A percentile compares a stretch with the other conserved stretches of the same genome.
Conservation (phyloP, 805 yeast genomes). For the Kuraishia cidri region DNA sequence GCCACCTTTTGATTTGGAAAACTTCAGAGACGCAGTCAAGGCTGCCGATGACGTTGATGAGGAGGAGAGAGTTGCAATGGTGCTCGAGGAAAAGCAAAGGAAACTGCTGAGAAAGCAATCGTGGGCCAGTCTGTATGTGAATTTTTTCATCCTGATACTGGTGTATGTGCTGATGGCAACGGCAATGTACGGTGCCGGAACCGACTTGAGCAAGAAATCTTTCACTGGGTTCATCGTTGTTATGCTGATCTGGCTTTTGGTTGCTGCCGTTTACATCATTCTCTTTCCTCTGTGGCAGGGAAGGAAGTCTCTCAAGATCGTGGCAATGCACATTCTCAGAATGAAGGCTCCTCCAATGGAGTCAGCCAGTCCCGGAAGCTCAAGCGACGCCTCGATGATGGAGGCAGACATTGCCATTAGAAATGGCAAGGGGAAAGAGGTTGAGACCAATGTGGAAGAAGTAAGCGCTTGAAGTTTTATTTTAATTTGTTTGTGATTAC, state of each 20-base stretch:
- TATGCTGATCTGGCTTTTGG: constrained; percentile 25
- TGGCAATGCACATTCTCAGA: too few species aligned
- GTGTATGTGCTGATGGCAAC: constrained; percentile 19
- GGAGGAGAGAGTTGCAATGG: constrained; percentile 19
- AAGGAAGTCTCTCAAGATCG: background rate
- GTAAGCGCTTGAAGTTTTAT: too few species aligned
- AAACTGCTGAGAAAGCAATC: constrained; percentile 22
- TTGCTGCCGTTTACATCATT: constrained; percentile 24
- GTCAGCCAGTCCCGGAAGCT: too few species aligned
- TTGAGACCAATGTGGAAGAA: too few species aligned
- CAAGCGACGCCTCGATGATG: too few species aligned
- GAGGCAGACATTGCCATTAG: too few species aligned
- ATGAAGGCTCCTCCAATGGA: too few species aligned
- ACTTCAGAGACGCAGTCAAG: constrained; percentile 11
- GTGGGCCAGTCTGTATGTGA: constrained; percentile 27
- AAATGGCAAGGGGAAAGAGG: too few species aligned
- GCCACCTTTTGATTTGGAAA: constrained; percentile 15
- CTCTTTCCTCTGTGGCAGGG: constrained; percentile 28
- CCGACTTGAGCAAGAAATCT: constrained; percentile 22
- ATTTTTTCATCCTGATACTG: constrained; percentile 19
- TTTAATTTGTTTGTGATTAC: too few species aligned
- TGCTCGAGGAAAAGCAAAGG: constrained; percentile 12
- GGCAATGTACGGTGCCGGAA: constrained; percentile 22
- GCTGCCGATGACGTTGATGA: constrained; percentile 26
- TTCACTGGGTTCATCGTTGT: constrained; percentile 27